Evolutionary conservation across 2,329 filamentous ascomycete species (phyloP).

Genomic region (Orbilia javanica): DNA sequence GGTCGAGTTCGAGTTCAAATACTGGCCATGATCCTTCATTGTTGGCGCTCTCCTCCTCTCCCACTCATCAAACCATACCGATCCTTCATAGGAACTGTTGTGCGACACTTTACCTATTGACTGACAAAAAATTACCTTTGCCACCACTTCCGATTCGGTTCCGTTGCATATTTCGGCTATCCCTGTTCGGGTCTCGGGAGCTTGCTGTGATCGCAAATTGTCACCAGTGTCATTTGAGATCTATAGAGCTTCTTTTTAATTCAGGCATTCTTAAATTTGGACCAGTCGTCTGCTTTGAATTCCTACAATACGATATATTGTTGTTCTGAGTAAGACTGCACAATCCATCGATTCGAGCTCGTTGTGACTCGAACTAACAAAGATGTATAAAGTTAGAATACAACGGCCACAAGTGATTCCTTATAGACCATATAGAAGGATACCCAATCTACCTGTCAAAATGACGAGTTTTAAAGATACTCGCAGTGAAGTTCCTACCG

Average conservation of each 20-base stretch:
- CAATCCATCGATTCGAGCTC: not conserved
- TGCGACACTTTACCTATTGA: too few relatives aligned
- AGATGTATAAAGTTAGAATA: not conserved
- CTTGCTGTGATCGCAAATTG: not conserved
- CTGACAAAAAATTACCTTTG: too few relatives aligned
- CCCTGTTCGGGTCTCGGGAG: slow-evolving; percentile 13
- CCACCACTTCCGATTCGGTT: too few relatives aligned
- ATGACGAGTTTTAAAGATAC: slow-evolving; percentile 53
- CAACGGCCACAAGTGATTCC: slow-evolving; percentile 16
- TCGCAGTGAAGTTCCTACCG: slow-evolving; percentile 51
- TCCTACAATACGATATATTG: not conserved
- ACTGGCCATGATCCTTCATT: slow-evolving; percentile 56
- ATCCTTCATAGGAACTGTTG: slow-evolving; percentile 6
- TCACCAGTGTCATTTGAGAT: not conserved
- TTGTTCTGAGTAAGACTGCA: slow-evolving; percentile 20
- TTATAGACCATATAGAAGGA: slow-evolving; percentile 4
- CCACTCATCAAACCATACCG: not conserved
- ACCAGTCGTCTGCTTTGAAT: not conserved
- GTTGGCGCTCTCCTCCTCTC: slow-evolving; percentile 5
- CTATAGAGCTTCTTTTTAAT: slow-evolving; percentile 19
- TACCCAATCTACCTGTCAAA: slow-evolving; percentile 25
- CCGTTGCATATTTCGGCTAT: slow-evolving; percentile 24
- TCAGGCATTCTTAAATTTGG: slow-evolving; percentile 24
- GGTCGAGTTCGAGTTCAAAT: slow-evolving; percentile 40
- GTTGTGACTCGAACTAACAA: not conserved